A percentile compares a stretch with the other conserved stretches of the same genome.
Conservation (phyloP, 1,139 yeast genomes). For the Geotrichum armillariae region DNA sequence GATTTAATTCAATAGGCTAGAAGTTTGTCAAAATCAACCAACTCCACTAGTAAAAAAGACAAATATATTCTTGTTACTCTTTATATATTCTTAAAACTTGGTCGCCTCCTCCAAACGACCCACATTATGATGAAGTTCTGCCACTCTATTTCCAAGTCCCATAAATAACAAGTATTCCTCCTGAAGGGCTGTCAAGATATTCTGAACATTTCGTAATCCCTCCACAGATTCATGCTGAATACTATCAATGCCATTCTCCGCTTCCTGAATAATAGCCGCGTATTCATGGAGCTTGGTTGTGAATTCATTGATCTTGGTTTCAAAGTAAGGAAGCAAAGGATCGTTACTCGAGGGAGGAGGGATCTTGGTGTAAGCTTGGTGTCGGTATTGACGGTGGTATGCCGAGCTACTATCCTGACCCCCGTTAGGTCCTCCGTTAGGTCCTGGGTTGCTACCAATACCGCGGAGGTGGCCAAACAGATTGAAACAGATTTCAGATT, state of each 20-base stretch:
- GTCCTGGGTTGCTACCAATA: conserved; percentile 31
- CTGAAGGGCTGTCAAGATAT: conserved; percentile 64
- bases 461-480: conserved; percentile 65
- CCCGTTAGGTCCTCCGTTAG: conserved; percentile 22
- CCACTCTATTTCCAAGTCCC: conserved; percentile 88
- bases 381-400: conserved; percentile 17
- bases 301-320: conserved; percentile 51
- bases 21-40: not conserved
- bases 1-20: too few species aligned
- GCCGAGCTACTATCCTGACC: conserved; percentile 35
- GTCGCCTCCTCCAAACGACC: conserved; percentile 40
- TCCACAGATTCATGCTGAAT: conserved; percentile 46
- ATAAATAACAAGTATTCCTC: conserved; percentile 84
- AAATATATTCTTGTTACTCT: too few species aligned
- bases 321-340: conserved; percentile 53
- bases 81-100: not conserved
- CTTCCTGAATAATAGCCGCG: conserved; percentile 61
- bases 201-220: conserved; percentile 40
- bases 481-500: conserved; percentile 66
- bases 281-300: conserved; percentile 64
- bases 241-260: conserved; percentile 75
- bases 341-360: conserved; percentile 33
- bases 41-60: too few species aligned
- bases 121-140: conserved; percentile 81
- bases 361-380: not conserved